phyloP scores from a whole-genome alignment of 805 yeast genomes.

The Cyberlindnera amylophila region DNA sequence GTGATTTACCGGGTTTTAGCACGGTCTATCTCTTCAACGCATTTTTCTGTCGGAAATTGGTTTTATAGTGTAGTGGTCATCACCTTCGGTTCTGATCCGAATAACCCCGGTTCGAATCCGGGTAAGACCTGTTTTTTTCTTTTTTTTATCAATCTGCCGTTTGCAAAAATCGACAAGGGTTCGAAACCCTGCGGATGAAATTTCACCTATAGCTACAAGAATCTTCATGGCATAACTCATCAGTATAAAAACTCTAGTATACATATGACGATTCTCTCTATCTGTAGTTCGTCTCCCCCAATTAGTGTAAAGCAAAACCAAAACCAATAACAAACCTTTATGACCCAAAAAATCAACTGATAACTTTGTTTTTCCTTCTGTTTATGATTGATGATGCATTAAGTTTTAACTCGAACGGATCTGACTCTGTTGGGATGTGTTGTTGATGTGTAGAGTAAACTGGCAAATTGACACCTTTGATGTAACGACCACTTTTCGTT shows the following conservation, averaged over 20 bases:
- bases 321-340: too few relatives aligned
- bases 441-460: constrained; percentile 13
- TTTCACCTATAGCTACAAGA: too few relatives aligned
- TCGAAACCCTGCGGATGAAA: too few relatives aligned
- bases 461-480: constrained; percentile 14
- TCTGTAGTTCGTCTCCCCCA: too few relatives aligned
- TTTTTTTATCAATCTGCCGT: constrained; percentile 5
- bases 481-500: constrained; percentile 18
- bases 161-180: too few relatives aligned
- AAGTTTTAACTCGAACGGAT: constrained; percentile 34
- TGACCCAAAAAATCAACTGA: neutral
- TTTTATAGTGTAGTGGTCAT: constrained; percentile 29
- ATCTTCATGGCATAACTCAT: neutral
- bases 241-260: neutral
- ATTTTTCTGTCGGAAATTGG: constrained; percentile 8
- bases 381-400: constrained; percentile 38
- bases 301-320: too few relatives aligned
- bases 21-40: too few relatives aligned
- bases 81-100: constrained; percentile 33
- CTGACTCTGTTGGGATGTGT: constrained; percentile 13
- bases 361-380: constrained; percentile 34
- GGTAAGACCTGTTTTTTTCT: constrained; percentile 26
- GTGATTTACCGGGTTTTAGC: too few relatives aligned
- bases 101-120: constrained; percentile 34
- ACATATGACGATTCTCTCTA: neutral